These are phyloP conservation scores for Yamadazyma jaroonii DNA, from an alignment of 1,139 yeast species.

Conservation along the genomic window DNA sequence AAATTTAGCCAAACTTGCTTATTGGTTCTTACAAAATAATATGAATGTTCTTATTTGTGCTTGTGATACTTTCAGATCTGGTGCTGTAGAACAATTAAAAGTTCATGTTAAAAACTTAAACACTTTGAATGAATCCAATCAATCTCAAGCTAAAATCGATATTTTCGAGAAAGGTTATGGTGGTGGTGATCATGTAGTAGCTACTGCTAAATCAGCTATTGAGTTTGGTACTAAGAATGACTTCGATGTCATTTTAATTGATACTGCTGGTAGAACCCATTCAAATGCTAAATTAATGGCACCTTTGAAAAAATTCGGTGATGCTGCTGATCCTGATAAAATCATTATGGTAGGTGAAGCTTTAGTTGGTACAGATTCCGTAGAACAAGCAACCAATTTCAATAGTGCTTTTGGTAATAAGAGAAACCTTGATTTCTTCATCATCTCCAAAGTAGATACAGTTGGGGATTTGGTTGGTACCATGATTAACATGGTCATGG, in stretches of 20 bases:
- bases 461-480: constrained; percentile 97
- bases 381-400: constrained; percentile 90
- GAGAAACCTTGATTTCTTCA: constrained; percentile 82
- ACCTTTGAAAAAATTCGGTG: constrained; percentile 91
- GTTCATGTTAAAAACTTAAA: constrained; percentile 88
- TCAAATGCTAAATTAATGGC: constrained; percentile 95
- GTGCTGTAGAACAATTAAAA: constrained; percentile 94
- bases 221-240: constrained; percentile 53
- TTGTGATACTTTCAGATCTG: constrained; percentile 96
- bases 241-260: constrained; percentile 87
- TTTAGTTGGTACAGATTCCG: constrained; percentile 94
- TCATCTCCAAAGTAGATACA: constrained; percentile 93
- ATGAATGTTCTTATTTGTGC: constrained; percentile 89
- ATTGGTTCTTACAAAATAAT: constrained; percentile 91
- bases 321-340: constrained; percentile 92
- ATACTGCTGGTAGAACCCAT: constrained; percentile 97
- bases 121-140: constrained; percentile 34
- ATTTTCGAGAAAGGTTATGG: constrained; percentile 95
- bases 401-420: constrained; percentile 89
- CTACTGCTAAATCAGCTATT: constrained; percentile 92
- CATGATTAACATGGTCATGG: constrained; percentile 96
- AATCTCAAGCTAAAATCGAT: constrained; percentile 60
- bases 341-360: constrained; percentile 99
- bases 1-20: constrained; percentile 88
- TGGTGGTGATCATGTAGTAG: constrained; percentile 88